phyloP scores from a whole-genome alignment of 2,329 filamentous ascomycete genomes.

The Aurifilum marmelostoma region DNA sequence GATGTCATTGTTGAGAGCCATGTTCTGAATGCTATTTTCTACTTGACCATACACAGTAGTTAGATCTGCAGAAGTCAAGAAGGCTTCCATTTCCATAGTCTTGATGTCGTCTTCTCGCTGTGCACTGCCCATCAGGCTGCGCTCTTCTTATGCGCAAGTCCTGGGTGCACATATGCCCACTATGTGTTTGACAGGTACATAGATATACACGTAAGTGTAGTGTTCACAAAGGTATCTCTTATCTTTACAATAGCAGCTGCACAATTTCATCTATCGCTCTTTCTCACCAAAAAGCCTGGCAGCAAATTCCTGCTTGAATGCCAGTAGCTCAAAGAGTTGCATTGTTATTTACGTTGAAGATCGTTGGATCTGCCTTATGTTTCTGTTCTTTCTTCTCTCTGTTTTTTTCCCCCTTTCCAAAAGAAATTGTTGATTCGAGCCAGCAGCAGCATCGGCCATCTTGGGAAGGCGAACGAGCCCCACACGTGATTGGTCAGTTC shows the following conservation, averaged over 20 bases:
- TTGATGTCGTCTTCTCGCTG: background rate
- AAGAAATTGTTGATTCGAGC: background rate
- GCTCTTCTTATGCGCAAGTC: background rate
- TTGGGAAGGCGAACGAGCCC: background rate
- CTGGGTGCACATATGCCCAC: background rate
- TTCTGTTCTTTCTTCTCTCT: too few species aligned
- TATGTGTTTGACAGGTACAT: background rate
- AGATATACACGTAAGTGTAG: background rate
- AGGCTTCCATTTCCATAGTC: background rate
- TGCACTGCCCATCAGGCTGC: background rate
- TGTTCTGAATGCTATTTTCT: background rate
- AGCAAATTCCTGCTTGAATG: background rate
- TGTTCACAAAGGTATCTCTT: background rate
- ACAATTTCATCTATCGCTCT: background rate
- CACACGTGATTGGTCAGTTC: constrained; percentile 6
- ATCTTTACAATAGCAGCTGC: background rate
- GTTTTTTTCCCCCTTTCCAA: too few species aligned
- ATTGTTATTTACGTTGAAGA: background rate
- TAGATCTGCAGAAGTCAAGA: background rate
- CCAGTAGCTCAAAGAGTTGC: background rate
- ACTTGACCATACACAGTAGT: background rate
- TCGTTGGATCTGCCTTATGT: background rate
- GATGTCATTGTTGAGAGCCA: background rate
- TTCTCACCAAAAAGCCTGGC: background rate
- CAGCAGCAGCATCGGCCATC: background rate